Evolutionary conservation across 1,284 basidiomycete species (phyloP).

Genomic region (Pisolithus thermaeus): DNA sequence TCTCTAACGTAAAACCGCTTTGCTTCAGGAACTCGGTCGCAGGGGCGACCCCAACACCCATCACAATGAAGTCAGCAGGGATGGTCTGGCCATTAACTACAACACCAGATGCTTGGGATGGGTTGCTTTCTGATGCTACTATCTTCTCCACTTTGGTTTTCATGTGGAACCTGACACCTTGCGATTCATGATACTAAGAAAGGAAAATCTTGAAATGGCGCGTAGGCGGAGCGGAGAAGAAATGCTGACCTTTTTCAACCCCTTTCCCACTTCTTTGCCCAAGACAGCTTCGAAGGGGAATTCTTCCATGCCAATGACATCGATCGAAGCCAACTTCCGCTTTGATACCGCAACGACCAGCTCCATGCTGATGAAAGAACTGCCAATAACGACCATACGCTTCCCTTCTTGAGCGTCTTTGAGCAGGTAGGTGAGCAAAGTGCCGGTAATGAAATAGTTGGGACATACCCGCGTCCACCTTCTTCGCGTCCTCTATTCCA

Average conservation of each 20-base stretch:
- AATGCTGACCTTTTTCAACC: conserved; percentile 63
- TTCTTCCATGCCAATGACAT: conserved; percentile 83
- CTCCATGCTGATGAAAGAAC: conserved; percentile 94
- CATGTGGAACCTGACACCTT: conserved; percentile 85
- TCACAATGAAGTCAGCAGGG: conserved; percentile 75
- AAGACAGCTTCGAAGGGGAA: conserved; percentile 80
- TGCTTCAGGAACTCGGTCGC: conserved; percentile 80
- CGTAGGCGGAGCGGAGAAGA: background rate
- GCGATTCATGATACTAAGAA: conserved; percentile 64
- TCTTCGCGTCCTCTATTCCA: conserved; percentile 66
- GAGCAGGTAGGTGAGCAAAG: conserved; percentile 3
- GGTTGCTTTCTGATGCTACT: conserved; percentile 48
- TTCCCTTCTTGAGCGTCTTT: conserved; percentile 64
- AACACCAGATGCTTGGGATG: conserved; percentile 49
- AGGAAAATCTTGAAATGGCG: background rate
- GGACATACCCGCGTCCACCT: conserved; percentile 61
- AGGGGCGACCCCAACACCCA: conserved; percentile 87
- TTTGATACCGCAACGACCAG: conserved; percentile 72
- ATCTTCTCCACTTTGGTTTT: conserved; percentile 70
- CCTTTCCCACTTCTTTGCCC: conserved; percentile 76
- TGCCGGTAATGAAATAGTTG: background rate
- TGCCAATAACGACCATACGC: conserved; percentile 80
- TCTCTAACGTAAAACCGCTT: conserved; percentile 65
- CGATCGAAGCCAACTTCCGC: conserved; percentile 70
- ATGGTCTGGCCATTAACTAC: conserved; percentile 69